phyloP scores from a whole-genome alignment of 352 stramenopile genomes.

The Thalassiosira mediterranea region DNA sequence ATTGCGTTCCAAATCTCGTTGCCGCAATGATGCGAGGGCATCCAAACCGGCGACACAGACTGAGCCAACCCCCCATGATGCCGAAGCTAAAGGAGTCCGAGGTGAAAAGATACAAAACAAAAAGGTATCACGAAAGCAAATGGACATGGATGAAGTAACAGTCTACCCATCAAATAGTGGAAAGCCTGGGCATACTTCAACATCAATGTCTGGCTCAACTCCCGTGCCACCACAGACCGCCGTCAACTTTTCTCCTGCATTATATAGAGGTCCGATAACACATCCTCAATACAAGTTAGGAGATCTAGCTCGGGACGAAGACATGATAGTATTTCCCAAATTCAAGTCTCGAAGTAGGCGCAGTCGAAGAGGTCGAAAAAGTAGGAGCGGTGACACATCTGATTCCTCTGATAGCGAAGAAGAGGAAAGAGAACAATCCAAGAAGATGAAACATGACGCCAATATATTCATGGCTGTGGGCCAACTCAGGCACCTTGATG shows the following conservation, averaged over 20 bases:
- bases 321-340: slow-evolving; percentile 44
- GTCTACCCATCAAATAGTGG: not conserved
- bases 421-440: not conserved
- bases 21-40: no score
- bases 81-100: no score
- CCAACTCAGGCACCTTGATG: slow-evolving; percentile 34
- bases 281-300: slow-evolving; percentile 45
- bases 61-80: no score
- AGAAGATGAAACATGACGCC: not conserved
- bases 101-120: no score
- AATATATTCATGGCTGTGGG: slow-evolving; percentile 1
- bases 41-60: no score
- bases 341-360: slow-evolving; percentile 3
- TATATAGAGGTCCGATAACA: slow-evolving; percentile 25
- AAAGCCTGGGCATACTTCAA: not conserved
- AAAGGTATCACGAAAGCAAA: not conserved
- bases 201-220: not conserved
- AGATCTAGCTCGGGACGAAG: slow-evolving; percentile 29
- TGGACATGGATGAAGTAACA: not conserved
- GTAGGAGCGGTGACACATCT: not conserved
- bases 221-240: not conserved
- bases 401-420: slow-evolving; percentile 5
- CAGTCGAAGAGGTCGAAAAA: slow-evolving; percentile 2
- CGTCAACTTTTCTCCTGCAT: not conserved
- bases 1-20: no score